Conservation (phyloP, 1,284 basidiomycete genomes). For the Apiotrichum domesticum region DNA sequence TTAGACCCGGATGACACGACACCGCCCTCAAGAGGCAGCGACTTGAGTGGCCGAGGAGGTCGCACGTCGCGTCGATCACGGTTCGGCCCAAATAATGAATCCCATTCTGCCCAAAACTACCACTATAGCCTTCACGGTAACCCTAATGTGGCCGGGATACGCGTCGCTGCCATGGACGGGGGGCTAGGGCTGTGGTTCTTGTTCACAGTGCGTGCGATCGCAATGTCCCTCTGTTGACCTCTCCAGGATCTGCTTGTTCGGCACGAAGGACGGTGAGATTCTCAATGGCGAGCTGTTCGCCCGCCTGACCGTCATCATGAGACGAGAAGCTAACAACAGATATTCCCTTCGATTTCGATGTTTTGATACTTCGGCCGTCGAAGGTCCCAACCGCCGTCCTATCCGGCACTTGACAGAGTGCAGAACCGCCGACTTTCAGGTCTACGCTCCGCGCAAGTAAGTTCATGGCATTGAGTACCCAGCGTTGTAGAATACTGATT, state of each 20-base stretch:
- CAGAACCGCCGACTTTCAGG: conserved; percentile 28
- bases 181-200: conserved; percentile 40
- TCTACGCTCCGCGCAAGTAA: conserved; percentile 40
- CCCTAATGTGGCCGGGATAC: conserved; percentile 34
- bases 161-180: conserved; percentile 31
- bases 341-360: conserved; percentile 36
- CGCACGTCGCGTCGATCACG: neutral
- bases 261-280: conserved; percentile 34
- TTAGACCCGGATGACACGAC: neutral
- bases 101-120: neutral
- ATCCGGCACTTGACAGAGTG: conserved; percentile 25
- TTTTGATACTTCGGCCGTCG: conserved; percentile 31
- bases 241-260: conserved; percentile 37
- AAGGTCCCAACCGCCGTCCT: neutral
- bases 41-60: neutral
- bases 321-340: conserved; percentile 5
- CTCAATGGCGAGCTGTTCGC: no score
- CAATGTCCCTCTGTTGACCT: neutral
- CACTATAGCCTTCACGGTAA: conserved; percentile 34
- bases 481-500: neutral
- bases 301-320: neutral
- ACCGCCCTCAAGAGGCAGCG: conserved; percentile 2
- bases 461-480: neutral
- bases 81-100: neutral
- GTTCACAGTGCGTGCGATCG: conserved; percentile 31